Percentiles rank a stretch among this genome's conserved stretches.
These are phyloP conservation scores for Chlamydomonas reinhardtii DNA, from an alignment of 163 green algal species.

Conservation along the genomic window DNA sequence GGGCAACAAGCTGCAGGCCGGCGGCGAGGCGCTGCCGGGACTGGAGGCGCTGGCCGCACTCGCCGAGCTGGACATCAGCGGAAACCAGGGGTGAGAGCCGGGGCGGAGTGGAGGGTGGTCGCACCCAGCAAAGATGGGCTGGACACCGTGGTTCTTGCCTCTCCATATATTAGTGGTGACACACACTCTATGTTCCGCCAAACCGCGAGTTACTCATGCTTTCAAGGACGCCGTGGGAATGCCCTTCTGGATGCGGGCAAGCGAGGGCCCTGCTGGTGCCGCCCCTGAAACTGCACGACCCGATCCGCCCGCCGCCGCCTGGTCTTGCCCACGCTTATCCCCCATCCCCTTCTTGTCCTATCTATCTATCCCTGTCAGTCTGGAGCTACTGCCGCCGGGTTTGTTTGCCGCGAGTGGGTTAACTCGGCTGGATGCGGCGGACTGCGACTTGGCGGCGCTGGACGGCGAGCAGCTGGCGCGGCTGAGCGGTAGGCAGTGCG, in stretches of 20 bases:
- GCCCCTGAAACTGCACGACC: too few species aligned
- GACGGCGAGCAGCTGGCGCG: background rate
- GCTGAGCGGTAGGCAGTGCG: background rate
- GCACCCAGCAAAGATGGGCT: background rate
- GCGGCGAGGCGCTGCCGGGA: background rate
- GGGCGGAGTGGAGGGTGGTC: background rate
- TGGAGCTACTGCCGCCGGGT: background rate
- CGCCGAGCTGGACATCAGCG: background rate
- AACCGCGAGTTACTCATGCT: too few species aligned
- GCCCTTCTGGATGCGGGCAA: too few species aligned
- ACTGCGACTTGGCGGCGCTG: slow-evolving; percentile 23
- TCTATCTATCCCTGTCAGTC: background rate
- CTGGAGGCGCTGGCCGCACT: background rate
- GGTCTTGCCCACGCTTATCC: background rate
- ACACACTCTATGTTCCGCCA: too few species aligned
- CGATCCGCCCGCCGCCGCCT: background rate
- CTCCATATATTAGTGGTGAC: too few species aligned
- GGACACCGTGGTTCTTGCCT: background rate
- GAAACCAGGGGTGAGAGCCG: background rate
- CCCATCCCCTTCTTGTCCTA: background rate
- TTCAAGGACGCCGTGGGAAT: too few species aligned
- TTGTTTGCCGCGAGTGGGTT: background rate
- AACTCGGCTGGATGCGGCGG: slow-evolving; percentile 12
- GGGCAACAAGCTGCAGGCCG: slow-evolving; percentile 29
- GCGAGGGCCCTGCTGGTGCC: too few species aligned